Conservation (phyloP, 305 asterid genomes). For the Fraxinus albicans region DNA sequence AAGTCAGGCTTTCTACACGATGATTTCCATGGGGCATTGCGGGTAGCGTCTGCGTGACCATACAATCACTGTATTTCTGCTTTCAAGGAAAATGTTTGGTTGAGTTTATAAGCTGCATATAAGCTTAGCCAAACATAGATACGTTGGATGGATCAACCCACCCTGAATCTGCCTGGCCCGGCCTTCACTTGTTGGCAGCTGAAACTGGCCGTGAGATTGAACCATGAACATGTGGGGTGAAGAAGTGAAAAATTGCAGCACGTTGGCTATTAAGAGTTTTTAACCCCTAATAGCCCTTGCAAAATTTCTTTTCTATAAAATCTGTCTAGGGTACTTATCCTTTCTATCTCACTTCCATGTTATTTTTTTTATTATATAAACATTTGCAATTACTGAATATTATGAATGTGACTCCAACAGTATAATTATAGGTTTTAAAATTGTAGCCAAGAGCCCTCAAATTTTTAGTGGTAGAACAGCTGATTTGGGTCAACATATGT, state of each 20-base stretch:
- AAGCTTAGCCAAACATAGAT: not conserved
- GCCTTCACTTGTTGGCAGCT: not conserved
- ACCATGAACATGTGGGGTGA: not conserved
- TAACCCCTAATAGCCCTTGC: not conserved
- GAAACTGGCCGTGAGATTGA: not conserved
- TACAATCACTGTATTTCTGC: not conserved
- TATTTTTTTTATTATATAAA: not conserved
- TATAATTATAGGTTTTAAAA: not conserved
- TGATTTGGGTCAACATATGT: not conserved
- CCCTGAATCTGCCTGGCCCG: not conserved
- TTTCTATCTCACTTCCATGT: not conserved
- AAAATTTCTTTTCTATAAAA: not conserved
- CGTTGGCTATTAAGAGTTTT: not conserved
- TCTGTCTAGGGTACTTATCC: not conserved
- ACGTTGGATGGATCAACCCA: not conserved
- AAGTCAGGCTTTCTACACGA: not conserved
- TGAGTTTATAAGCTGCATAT: not conserved
- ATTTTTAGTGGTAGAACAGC: not conserved
- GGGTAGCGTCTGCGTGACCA: no score
- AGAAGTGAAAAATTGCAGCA: not conserved
- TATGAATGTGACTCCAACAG: not conserved
- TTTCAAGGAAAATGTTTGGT: not conserved
- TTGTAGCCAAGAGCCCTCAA: not conserved
- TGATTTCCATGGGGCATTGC: not conserved
- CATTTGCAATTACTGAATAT: not conserved